Percentiles rank a stretch among this genome's conserved stretches.
These are phyloP conservation scores for Penstemon davidsonii DNA, from an alignment of 257 asterid genomes.

Conservation along the genomic window DNA sequence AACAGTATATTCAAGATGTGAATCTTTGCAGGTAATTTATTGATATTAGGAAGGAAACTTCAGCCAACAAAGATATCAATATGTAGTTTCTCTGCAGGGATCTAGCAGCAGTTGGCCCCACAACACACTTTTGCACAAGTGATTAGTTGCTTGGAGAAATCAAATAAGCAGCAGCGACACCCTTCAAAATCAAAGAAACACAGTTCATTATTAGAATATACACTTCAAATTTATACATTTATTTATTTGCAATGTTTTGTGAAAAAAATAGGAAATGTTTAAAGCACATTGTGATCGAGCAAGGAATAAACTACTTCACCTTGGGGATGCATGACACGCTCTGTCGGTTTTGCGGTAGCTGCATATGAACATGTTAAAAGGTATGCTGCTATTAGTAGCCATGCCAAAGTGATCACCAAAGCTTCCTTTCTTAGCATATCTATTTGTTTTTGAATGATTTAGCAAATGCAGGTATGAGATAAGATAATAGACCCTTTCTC, in stretches of 20 bases:
- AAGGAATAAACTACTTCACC: slow-evolving; percentile 18
- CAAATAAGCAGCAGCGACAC: slow-evolving; percentile 44
- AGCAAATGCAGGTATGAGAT: not conserved
- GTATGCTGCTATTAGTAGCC: slow-evolving; percentile 39
- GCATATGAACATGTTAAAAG: slow-evolving; percentile 31
- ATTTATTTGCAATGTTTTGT: not conserved
- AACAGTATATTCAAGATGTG: no score
- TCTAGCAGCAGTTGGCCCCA: slow-evolving; percentile 37
- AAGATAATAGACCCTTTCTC: not conserved
- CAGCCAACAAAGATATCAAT: no score
- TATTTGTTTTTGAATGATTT: slow-evolving; percentile 5
- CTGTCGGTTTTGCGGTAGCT: slow-evolving; percentile 24
- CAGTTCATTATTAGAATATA: slow-evolving; percentile 2
- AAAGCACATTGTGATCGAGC: not conserved
- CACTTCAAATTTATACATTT: not conserved
- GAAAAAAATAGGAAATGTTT: not conserved
- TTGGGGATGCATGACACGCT: slow-evolving; percentile 29
- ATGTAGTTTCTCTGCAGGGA: no score
- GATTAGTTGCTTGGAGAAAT: slow-evolving; percentile 31
- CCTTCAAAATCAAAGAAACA: slow-evolving; percentile 32
- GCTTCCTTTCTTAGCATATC: slow-evolving; percentile 28
- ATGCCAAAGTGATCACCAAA: slow-evolving; percentile 30
- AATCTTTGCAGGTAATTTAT: no score
- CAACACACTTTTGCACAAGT: slow-evolving; percentile 36
- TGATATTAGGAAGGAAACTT: no score